Evolutionary conservation across 75 land plant species (phyloP).

Genomic region (Selaginella moellendorffii): DNA sequence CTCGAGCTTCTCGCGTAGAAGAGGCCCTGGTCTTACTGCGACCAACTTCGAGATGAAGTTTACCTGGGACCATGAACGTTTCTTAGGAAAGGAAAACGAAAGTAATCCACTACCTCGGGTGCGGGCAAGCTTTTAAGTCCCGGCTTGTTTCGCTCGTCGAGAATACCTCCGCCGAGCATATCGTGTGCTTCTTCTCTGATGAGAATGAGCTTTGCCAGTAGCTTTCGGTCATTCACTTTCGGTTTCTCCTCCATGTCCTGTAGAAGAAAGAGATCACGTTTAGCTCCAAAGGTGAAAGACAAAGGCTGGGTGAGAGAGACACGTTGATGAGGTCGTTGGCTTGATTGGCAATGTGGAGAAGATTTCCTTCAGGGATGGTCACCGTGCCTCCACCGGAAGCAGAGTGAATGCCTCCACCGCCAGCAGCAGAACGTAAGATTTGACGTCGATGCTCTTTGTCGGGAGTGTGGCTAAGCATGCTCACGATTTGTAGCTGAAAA

Average conservation of each 20-base stretch:
- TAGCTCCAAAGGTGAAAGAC: background rate
- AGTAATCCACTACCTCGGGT: conserved; percentile 63
- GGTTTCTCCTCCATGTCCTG: conserved; percentile 83
- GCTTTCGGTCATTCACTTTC: conserved; percentile 54
- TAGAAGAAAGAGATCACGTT: conserved; percentile 7
- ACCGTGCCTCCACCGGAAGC: conserved; percentile 50
- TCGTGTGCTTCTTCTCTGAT: conserved; percentile 94
- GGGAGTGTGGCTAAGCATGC: conserved; percentile 87
- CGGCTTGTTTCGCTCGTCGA: conserved; percentile 75
- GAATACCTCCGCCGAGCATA: conserved; percentile 92
- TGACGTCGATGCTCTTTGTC: conserved; percentile 78
- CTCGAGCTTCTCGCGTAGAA: conserved; percentile 46
- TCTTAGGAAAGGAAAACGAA: background rate
- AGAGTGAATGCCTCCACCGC: conserved; percentile 85
- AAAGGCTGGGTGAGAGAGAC: background rate
- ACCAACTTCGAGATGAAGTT: conserved; percentile 70
- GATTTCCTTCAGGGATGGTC: conserved; percentile 70
- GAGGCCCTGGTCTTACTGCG: conserved; percentile 77
- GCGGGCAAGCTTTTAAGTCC: conserved; percentile 72
- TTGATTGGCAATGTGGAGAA: conserved; percentile 87
- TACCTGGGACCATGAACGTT: conserved; percentile 38
- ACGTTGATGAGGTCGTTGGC: conserved; percentile 87
- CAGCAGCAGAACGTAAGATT: conserved; percentile 79
- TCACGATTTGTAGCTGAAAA: conserved; percentile 81
- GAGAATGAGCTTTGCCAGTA: conserved; percentile 83